Conservation (phyloP, 805 yeast species). For the Ogataea philodendri region DNA sequence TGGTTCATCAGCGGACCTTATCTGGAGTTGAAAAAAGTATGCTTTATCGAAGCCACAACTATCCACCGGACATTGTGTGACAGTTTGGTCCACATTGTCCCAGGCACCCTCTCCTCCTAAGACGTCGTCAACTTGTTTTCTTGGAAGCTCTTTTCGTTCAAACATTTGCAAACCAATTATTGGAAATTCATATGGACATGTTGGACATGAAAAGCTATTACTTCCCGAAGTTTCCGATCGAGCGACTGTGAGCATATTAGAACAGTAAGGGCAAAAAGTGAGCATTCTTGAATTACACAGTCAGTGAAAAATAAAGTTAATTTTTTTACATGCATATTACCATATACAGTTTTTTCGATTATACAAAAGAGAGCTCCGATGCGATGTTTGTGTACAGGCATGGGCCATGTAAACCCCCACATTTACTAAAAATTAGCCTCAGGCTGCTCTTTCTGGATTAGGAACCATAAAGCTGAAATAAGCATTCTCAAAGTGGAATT, state of each 20-base stretch:
- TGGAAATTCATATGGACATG: constrained; percentile 95
- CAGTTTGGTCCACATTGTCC: constrained; percentile 97
- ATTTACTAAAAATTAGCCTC: too few relatives aligned
- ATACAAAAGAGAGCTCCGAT: too few relatives aligned
- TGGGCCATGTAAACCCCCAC: too few relatives aligned
- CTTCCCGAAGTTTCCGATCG: constrained; percentile 50
- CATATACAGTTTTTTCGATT: too few relatives aligned
- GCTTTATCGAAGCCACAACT: constrained; percentile 87
- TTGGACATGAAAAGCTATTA: constrained; percentile 79
- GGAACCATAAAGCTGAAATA: too few relatives aligned
- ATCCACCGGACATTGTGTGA: constrained; percentile 88
- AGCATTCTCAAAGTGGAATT: too few relatives aligned
- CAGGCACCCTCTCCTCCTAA: constrained; percentile 96
- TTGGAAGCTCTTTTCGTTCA: constrained; percentile 76
- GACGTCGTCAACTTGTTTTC: constrained; percentile 94
- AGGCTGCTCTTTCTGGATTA: too few relatives aligned
- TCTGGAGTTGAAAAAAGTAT: constrained; percentile 93
- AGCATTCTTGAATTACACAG: constrained; percentile 54
- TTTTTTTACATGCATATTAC: too few relatives aligned
- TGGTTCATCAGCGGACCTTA: constrained; percentile 98
- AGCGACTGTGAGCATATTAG: constrained; percentile 80
- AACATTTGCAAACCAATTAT: constrained; percentile 79
- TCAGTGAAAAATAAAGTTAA: background rate
- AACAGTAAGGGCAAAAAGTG: constrained; percentile 92
- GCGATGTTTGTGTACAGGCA: too few relatives aligned